Conservation (phyloP, 140 eudicot species). For the Anethum foeniculum region DNA sequence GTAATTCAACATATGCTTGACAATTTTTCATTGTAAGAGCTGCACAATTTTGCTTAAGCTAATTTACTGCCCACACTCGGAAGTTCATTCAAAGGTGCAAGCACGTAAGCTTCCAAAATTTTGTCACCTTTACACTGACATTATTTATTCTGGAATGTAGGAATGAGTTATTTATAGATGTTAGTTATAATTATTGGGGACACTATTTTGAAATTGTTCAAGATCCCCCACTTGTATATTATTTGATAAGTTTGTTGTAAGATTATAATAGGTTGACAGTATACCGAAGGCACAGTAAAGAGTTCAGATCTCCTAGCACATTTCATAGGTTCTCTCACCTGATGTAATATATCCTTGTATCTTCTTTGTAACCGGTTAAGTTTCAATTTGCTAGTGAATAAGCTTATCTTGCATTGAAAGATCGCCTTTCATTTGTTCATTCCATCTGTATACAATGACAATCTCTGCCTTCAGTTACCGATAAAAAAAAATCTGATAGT, state of each 20-base stretch:
- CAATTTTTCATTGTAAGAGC: slow-evolving; percentile 47
- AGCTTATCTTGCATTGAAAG: background rate
- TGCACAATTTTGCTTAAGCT: background rate
- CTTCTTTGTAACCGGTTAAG: background rate
- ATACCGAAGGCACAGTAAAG: background rate
- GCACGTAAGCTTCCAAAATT: slow-evolving; percentile 1
- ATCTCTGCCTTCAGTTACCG: background rate
- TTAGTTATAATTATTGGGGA: background rate
- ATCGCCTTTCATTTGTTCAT: background rate
- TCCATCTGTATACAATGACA: background rate
- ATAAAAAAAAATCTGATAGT: background rate
- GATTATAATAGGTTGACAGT: background rate
- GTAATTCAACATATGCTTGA: slow-evolving; percentile 75
- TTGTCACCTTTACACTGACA: background rate
- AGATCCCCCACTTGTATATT: background rate
- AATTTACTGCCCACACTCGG: background rate
- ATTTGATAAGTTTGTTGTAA: background rate
- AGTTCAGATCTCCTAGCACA: background rate
- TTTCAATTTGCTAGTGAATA: background rate
- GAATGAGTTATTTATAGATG: background rate
- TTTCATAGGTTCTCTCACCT: background rate
- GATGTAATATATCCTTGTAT: background rate
- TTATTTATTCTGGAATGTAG: background rate
- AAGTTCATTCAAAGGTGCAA: background rate
- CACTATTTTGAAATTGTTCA: background rate